Conservation (phyloP, 352 stramenopile genomes). For the Pythium folliculosum region DNA sequence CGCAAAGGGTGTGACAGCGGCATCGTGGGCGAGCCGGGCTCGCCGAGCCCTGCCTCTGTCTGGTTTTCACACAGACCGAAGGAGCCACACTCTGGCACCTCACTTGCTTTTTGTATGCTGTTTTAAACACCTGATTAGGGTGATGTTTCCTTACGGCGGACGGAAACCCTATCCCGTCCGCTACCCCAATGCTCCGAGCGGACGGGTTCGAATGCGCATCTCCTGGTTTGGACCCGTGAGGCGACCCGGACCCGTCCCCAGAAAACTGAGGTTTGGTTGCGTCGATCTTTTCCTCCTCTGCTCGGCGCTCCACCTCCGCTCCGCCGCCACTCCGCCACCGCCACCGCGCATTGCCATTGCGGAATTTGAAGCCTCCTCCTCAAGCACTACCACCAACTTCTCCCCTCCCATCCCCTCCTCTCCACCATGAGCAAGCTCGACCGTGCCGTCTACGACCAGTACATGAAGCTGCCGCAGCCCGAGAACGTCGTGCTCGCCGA, state of each 20-base stretch:
- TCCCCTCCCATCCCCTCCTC: constrained; percentile 9
- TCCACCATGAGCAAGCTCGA: constrained; percentile 81
- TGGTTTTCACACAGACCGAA: no score
- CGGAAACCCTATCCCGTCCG: neutral
- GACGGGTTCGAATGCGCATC: constrained; percentile 22
- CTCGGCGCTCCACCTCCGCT: neutral
- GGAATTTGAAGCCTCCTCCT: constrained; percentile 31
- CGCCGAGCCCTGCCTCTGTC: no score
- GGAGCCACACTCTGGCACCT: neutral
- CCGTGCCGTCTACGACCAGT: constrained; percentile 76
- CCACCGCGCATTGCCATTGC: constrained; percentile 21
- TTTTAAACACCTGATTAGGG: constrained; percentile 3
- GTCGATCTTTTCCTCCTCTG: constrained; percentile 1
- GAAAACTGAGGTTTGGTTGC: constrained; percentile 17
- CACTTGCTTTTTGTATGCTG: constrained; percentile 1
- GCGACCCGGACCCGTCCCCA: neutral
- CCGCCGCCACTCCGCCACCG: neutral
- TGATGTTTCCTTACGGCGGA: neutral
- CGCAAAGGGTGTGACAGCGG: neutral
- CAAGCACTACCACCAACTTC: constrained; percentile 2
- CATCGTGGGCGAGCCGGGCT: no score
- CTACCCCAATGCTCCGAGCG: neutral
- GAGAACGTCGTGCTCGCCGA: constrained; percentile 79
- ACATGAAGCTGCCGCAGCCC: constrained; percentile 62
- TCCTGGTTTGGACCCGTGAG: neutral